Evolutionary conservation across 139 green algal genomes (phyloP), one percentile per base, ranked within the genome.

Genomic region (Chlorella sp.): DNA sequence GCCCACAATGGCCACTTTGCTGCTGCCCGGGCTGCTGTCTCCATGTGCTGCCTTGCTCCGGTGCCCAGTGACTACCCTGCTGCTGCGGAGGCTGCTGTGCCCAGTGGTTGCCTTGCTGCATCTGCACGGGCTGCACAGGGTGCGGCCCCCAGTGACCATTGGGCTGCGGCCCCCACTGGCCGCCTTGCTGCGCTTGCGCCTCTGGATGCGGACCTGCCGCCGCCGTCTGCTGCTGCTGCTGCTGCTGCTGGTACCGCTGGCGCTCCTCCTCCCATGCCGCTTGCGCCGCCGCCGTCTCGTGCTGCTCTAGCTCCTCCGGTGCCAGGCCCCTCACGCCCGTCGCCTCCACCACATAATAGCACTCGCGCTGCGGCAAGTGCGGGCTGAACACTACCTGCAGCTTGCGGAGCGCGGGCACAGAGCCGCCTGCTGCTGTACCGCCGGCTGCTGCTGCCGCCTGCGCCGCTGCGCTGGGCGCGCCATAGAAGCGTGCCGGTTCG

Each of bases 331-430:
- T 48, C 54, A 94, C 58, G 30, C 92, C 92, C 0, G 38, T 56
- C 17, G 77, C 54, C 28, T 74, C 70, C 4, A 94, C 84, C 4
- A 84, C 67, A 74, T 88, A 94, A 51, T 79, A 79, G 83, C 89
- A 92, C 40, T 80, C 74, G 0, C 11, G 4, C 38, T 85, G 86
- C 0, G 92, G 90, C 70, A 95, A 69, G 77, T 90, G 80, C 32
- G 92, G 92, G 34, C 88, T 87, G 62, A 94, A 95, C 13, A 95
- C 88, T 14, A 95, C 88, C 80, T 95, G 88, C 85, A 90, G 76
- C 76, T 73, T 82, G 56, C 32, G 43, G 24, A 54, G 58, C 54
- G 83, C 76, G 48, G 65, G 70, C 2, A 65, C 73, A 9, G 54
- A 16, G 11, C 14, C 56, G 51, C 82, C 48, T 9, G 40, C 28